Percentiles rank a stretch among this genome's conserved stretches.
Conservation (phyloP, 768 basidiomycete genomes). For the Mycena epipterygia region DNA sequence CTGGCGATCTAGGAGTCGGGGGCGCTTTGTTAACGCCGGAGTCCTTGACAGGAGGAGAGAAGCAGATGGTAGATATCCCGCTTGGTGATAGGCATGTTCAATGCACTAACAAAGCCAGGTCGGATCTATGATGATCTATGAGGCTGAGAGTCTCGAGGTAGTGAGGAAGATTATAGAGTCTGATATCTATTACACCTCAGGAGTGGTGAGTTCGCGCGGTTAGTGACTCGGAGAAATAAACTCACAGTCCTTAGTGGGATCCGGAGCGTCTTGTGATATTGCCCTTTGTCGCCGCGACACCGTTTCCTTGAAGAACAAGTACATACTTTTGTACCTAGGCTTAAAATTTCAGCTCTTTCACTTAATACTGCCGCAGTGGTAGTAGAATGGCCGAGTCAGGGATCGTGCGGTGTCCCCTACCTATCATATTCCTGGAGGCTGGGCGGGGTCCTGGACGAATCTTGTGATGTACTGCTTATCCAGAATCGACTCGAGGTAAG, state of each 20-base stretch:
- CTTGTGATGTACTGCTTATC: too few relatives aligned
- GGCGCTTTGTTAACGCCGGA: constrained; percentile 74
- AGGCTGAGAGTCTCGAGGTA: constrained; percentile 65
- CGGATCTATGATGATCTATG: constrained; percentile 66
- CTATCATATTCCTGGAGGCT: too few relatives aligned
- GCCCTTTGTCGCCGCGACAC: constrained; percentile 37
- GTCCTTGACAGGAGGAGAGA: constrained; percentile 61
- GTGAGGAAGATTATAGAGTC: constrained; percentile 48
- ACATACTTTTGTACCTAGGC: too few relatives aligned
- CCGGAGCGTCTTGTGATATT: constrained; percentile 36
- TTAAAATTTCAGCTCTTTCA: too few relatives aligned
- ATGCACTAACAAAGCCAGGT: constrained; percentile 33
- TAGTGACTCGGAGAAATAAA: not conserved
- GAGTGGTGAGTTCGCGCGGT: constrained; percentile 51
- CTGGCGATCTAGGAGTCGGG: constrained; percentile 72
- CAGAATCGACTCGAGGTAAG: too few relatives aligned
- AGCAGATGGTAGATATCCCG: constrained; percentile 77
- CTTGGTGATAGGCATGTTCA: constrained; percentile 51
- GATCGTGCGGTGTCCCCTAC: too few relatives aligned
- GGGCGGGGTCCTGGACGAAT: too few relatives aligned
- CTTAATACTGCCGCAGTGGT: too few relatives aligned
- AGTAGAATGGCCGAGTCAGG: too few relatives aligned
- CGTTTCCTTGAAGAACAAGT: constrained; percentile 23
- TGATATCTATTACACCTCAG: constrained; percentile 55
- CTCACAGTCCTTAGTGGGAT: constrained; percentile 36